Conservation (phyloP, 257 asterid genomes). For the Ilex asprella region DNA sequence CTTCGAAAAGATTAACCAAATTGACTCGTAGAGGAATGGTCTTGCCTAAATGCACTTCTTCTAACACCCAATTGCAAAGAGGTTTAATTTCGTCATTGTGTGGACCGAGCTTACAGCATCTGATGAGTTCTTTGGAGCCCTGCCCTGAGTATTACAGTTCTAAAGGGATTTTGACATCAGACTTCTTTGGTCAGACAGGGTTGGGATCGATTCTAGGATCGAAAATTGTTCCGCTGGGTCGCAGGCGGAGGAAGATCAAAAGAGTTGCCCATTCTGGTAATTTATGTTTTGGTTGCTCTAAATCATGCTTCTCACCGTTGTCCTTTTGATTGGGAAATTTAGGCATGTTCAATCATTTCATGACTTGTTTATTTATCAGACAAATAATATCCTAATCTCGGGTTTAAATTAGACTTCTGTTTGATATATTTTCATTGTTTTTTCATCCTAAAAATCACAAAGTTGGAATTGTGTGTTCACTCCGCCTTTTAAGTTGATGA, state of each 20-base stretch:
- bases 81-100: not conserved
- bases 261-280: constrained; percentile 35
- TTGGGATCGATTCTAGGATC: constrained; percentile 18
- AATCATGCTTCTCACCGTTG: not conserved
- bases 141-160: constrained; percentile 44
- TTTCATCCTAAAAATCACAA: too few relatives aligned
- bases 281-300: constrained; percentile 1
- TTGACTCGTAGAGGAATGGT: constrained; percentile 46
- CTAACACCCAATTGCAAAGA: not conserved
- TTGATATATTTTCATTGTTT: too few relatives aligned
- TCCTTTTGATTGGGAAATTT: constrained; percentile 6
- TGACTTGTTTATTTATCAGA: too few relatives aligned
- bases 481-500: not conserved
- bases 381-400: too few relatives aligned
- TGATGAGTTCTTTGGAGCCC: constrained; percentile 46
- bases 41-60: constrained; percentile 30
- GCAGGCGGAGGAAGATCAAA: constrained; percentile 35
- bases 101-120: constrained; percentile 34
- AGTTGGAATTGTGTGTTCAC: too few relatives aligned
- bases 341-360: not conserved
- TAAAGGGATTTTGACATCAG: constrained; percentile 20
- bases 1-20: constrained; percentile 17
- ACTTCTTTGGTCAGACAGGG: constrained; percentile 16
- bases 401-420: too few relatives aligned
- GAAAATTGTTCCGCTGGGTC: constrained; percentile 31